Base-by-base conservation (phyloP, 805 yeast genomes). In the Pichia scutulata region DNA sequence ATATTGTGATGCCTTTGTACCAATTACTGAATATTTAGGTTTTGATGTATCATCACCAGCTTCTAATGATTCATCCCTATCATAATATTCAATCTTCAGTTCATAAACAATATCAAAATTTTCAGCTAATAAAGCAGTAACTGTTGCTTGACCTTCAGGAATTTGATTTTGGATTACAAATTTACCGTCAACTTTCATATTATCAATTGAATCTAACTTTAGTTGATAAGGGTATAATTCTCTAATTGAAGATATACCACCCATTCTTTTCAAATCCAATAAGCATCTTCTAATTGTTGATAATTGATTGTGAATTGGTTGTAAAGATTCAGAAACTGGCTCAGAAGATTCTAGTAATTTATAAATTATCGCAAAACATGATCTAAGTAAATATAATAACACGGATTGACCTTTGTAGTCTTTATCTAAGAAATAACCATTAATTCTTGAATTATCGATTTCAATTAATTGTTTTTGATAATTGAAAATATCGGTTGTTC, bases 71-170 rank as follows among this genome's bases (percentile, higher is more conserved):
- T 65, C 70, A 42, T 77, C 80, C 53, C 72, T 73, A 54, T 84
- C 90, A 59, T 86, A 89, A 47, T 86, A 77, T 62, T 89, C 96
- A 36, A 87, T 82, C 63, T 89, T 86, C 65, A 93, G 73, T 70
- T 93, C 99, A 63, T 92, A 93, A 44, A 87, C 75, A 52, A 92
- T 84, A 66, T 93, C 99, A 65, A 89, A 93, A 66, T 98, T 92
- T 64, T 90, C 97, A 4, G 96, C 93, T 46, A 92, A 72, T 51
- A 92, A 70, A 1, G 96, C 96, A 65, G 82, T 89, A 55, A 93
- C 73, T n/a, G 95, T 81, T 7, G 97, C 99, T 68, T 93, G 99
- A 13, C 99, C 99, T 65, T 93, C 98, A 2, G 99, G 99, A 41
- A 93, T 85, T 55, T 88, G 86, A 47, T 82, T 87, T 54, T 86